Percentiles rank a stretch among this genome's conserved stretches.
Evolutionary conservation across 805 yeast genomes (phyloP).

Genomic region (Saccharomycopsis sp.): DNA sequence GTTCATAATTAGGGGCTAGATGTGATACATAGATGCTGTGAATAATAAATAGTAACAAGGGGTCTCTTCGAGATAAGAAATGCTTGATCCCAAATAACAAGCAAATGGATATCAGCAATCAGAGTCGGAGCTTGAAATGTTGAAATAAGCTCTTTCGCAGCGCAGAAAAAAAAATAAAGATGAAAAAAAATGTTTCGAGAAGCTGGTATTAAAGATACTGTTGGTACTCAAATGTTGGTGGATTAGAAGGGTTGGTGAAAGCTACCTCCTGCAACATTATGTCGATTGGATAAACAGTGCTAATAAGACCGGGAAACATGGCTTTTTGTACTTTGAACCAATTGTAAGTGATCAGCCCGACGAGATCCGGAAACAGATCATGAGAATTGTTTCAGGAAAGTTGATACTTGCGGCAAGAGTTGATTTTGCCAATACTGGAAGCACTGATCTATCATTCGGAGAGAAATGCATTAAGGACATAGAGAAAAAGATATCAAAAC

Average conservation of each 20-base stretch:
- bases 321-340: slow-evolving; percentile 49
- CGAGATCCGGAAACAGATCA: slow-evolving; percentile 62
- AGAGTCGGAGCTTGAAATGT: no score
- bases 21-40: no score
- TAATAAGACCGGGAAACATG: slow-evolving; percentile 52
- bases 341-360: slow-evolving; percentile 51
- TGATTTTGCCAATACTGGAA: slow-evolving; percentile 45
- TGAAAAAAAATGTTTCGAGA: no score
- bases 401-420: slow-evolving; percentile 76
- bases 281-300: slow-evolving; percentile 55
- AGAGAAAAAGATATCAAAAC: slow-evolving; percentile 54
- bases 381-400: slow-evolving; percentile 76
- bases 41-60: no score
- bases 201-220: no score
- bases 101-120: no score
- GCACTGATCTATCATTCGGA: slow-evolving; percentile 50
- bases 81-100: no score
- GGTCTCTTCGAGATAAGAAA: no score
- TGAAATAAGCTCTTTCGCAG: no score
- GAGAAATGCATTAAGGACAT: slow-evolving; percentile 54
- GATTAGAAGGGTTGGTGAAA: slow-evolving; percentile 53
- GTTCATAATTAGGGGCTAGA: no score
- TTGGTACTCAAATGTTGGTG: slow-evolving; percentile 36
- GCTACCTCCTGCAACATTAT: slow-evolving; percentile 84
- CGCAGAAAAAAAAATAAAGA: no score